Percentiles rank a stretch among this genome's conserved stretches.
Evolutionary conservation across 305 asterid genomes (phyloP).

Genomic region (Fraxinus greggii): DNA sequence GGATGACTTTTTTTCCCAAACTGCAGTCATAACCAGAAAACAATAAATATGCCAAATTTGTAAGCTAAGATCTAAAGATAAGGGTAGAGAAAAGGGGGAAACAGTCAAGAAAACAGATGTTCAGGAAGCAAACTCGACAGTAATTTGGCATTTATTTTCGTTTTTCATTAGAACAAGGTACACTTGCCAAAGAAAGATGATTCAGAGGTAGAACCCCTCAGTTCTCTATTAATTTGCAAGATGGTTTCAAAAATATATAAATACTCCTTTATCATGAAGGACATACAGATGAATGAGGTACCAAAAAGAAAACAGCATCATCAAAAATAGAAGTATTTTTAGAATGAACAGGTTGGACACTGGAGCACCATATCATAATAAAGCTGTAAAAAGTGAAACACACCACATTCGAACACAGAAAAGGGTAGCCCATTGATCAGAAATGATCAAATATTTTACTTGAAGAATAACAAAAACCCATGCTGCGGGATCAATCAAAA

Average conservation of each 20-base stretch:
- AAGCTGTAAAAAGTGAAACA: background rate
- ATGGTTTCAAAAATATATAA: background rate
- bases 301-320: background rate
- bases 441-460: conserved; percentile 1
- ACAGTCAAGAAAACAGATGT: background rate
- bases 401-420: background rate
- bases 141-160: background rate
- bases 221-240: background rate
- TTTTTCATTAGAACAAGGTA: background rate
- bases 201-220: conserved; percentile 7
- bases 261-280: background rate
- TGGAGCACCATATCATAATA: background rate
- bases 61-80: conserved; percentile 1
- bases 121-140: conserved; percentile 9
- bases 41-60: conserved; percentile 16
- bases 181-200: background rate
- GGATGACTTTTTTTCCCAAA: conserved; percentile 97
- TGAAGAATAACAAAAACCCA: background rate
- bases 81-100: background rate
- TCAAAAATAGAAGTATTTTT: conserved; percentile 7
- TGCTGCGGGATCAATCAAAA: background rate
- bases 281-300: conserved; percentile 8
- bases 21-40: conserved; percentile 48
- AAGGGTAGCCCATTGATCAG: background rate
- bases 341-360: conserved; percentile 7